phyloP scores from a whole-genome alignment of 805 yeast species.

The Saturnispora gosingensis region DNA sequence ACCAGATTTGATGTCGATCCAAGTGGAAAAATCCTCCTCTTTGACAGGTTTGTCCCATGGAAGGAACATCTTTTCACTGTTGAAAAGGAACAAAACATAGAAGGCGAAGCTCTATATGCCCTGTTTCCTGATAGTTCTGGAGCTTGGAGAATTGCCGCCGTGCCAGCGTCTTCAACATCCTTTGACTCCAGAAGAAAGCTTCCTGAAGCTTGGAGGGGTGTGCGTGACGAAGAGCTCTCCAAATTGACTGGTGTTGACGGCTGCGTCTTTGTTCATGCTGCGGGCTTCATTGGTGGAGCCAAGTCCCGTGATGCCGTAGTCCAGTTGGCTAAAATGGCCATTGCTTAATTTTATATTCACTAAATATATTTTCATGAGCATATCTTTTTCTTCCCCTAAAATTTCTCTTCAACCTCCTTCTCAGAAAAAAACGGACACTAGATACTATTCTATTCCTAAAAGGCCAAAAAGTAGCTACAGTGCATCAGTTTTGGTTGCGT shows the following conservation, averaged over 20 bases:
- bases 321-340: slow-evolving; percentile 46
- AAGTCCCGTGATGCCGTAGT: slow-evolving; percentile 69
- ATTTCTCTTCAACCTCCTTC: not conserved
- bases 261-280: slow-evolving; percentile 88
- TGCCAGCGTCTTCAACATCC: slow-evolving; percentile 66
- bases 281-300: slow-evolving; percentile 96
- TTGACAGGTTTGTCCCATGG: slow-evolving; percentile 87
- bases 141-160: slow-evolving; percentile 85
- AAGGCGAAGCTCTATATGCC: slow-evolving; percentile 60
- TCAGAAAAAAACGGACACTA: not conserved
- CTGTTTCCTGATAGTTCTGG: slow-evolving; percentile 66
- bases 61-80: slow-evolving; percentile 78
- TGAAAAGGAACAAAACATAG: slow-evolving; percentile 50
- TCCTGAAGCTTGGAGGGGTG: slow-evolving; percentile 92
- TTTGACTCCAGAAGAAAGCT: slow-evolving; percentile 81
- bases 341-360: not conserved
- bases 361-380: not conserved
- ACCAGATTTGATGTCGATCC: slow-evolving; percentile 50
- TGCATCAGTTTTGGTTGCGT: not conserved
- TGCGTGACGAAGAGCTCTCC: slow-evolving; percentile 78
- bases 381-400: not conserved
- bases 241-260: slow-evolving; percentile 72
- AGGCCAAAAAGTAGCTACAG: not conserved
- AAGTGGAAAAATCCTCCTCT: slow-evolving; percentile 65
- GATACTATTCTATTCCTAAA: no score